Conservation (phyloP, 2,329 filamentous ascomycete genomes). For the Colletotrichum falcatum region DNA sequence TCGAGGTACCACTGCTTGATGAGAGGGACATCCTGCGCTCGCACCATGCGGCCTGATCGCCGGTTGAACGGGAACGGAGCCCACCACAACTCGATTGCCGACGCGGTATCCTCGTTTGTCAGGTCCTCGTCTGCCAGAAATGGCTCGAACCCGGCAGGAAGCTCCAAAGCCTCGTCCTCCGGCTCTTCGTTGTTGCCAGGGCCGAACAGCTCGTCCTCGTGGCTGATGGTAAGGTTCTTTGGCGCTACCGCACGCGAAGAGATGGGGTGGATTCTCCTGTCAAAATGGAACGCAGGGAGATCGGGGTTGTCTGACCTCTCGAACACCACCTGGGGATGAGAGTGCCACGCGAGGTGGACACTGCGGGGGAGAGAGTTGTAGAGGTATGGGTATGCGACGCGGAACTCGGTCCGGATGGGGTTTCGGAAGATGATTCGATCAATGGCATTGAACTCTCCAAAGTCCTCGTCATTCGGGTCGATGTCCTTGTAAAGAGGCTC, state of each 20-base stretch:
- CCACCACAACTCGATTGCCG: slow-evolving; percentile 97
- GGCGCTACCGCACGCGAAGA: slow-evolving; percentile 94
- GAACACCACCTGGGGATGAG: slow-evolving; percentile 92
- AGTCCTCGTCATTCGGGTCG: slow-evolving; percentile 98
- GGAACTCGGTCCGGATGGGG: slow-evolving; percentile 94
- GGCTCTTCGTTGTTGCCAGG: slow-evolving; percentile 77
- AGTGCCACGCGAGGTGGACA: slow-evolving; percentile 94
- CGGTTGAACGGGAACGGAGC: slow-evolving; percentile 96
- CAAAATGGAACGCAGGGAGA: slow-evolving; percentile 96
- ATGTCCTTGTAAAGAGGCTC: slow-evolving; percentile 99
- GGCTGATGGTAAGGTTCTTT: slow-evolving; percentile 91
- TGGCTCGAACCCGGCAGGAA: slow-evolving; percentile 84
- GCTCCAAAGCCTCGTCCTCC: slow-evolving; percentile 86
- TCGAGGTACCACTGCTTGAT: slow-evolving; percentile 99
- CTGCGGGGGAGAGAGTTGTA: slow-evolving; percentile 97
- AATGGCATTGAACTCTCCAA: slow-evolving; percentile 99
- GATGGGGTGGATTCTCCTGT: slow-evolving; percentile 97
- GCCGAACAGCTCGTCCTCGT: slow-evolving; percentile 95
- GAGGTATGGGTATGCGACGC: slow-evolving; percentile 92
- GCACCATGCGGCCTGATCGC: slow-evolving; percentile 93
- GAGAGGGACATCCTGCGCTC: slow-evolving; percentile 94
- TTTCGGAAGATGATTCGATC: slow-evolving; percentile 98
- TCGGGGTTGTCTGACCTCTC: slow-evolving; percentile 88
- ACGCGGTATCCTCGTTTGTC: slow-evolving; percentile 88
- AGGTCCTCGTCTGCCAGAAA: slow-evolving; percentile 92